Percentiles rank a stretch among this genome's conserved stretches.
Evolutionary conservation across 306 rosid species (phyloP).

Genomic region (Trichosanthes cucumerina): DNA sequence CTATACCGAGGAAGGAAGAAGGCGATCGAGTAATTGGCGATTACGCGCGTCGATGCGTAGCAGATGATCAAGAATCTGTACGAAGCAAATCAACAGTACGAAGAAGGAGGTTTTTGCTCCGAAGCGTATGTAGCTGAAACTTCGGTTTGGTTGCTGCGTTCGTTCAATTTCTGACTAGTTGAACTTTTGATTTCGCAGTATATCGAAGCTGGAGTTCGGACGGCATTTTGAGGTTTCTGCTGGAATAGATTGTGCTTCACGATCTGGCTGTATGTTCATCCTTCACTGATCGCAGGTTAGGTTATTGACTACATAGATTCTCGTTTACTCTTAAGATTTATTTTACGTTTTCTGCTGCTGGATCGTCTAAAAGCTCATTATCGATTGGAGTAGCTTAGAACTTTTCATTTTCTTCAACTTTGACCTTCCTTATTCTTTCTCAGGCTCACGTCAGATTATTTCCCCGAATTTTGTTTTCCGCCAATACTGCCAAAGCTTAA

Average conservation of each 20-base stretch:
- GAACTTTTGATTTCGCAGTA: background rate
- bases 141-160: background rate
- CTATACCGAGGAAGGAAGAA: constrained; percentile 71
- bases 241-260: background rate
- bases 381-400: background rate
- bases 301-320: constrained; percentile 64
- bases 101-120: background rate
- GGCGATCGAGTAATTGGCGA: constrained; percentile 73
- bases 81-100: constrained; percentile 31
- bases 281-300: constrained; percentile 45
- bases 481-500: background rate
- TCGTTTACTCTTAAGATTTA: background rate
- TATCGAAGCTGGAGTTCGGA: background rate
- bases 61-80: constrained; percentile 65
- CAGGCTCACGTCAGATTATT: background rate
- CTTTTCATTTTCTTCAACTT: background rate
- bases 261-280: background rate
- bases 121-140: background rate
- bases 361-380: background rate
- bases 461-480: background rate
- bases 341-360: background rate
- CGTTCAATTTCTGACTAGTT: background rate
- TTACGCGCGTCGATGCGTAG: constrained; percentile 71
- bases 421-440: background rate
- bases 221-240: background rate